Conservation (phyloP, 140 eudicot genomes). For the Erigeron philadelphicus region DNA sequence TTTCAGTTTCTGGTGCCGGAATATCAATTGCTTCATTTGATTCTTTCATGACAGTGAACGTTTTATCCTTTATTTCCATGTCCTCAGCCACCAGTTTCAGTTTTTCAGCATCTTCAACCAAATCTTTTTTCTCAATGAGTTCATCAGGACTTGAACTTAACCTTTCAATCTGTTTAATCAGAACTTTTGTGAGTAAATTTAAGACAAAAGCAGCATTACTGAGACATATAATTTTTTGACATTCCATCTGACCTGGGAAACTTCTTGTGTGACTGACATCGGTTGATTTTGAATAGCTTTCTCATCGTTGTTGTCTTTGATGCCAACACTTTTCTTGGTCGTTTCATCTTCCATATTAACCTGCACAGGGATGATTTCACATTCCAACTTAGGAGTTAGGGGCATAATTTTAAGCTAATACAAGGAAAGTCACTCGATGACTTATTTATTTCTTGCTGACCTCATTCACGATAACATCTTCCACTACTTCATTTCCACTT, state of each 20-base stretch:
- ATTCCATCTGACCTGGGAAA: constrained; percentile 19
- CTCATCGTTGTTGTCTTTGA: constrained; percentile 19
- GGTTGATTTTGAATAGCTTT: constrained; percentile 23
- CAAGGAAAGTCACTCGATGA: constrained; percentile 1
- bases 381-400: constrained; percentile 18
- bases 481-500: constrained; percentile 13
- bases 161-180: constrained; percentile 16
- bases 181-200: constrained; percentile 17
- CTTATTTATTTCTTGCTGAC: constrained; percentile 15
- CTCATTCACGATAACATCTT: constrained; percentile 23
- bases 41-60: constrained; percentile 5
- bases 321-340: constrained; percentile 23
- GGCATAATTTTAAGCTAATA: constrained; percentile 5
- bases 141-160: constrained; percentile 13
- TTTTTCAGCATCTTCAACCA: constrained; percentile 21
- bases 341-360: constrained; percentile 24
- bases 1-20: constrained; percentile 13
- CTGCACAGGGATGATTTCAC: constrained; percentile 23
- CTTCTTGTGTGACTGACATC: constrained; percentile 23
- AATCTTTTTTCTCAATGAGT: constrained; percentile 3
- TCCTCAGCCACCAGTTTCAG: constrained; percentile 8
- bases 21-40: constrained; percentile 9
- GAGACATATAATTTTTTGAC: constrained; percentile 1
- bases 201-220: neutral
- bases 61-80: constrained; percentile 9